Percentiles rank a stretch among this genome's conserved stretches.
phyloP scores from a whole-genome alignment of 305 asterid genomes.

The Fraxinus baroniana region DNA sequence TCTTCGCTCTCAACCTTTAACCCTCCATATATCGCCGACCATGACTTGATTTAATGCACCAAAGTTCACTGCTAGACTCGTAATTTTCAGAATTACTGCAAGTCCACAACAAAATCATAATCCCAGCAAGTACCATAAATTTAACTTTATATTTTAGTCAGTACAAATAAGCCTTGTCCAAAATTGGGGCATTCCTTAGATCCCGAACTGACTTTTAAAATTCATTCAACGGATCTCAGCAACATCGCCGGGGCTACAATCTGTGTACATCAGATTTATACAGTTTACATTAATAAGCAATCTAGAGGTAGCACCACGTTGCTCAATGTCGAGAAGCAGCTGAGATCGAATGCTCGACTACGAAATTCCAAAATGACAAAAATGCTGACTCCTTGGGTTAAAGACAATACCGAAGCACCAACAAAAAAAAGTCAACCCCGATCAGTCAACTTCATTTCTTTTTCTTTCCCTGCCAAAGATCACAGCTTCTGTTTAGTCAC shows the following conservation, averaged over 20 bases:
- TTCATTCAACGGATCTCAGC: background rate
- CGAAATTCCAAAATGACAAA: background rate
- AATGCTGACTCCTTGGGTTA: background rate
- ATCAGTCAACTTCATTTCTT: constrained; percentile 46
- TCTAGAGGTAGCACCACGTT: background rate
- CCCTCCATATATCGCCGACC: background rate
- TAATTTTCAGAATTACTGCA: background rate
- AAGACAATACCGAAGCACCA: background rate
- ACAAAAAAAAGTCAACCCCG: background rate
- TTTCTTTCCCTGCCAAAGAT: constrained; percentile 66
- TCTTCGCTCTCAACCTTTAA: background rate
- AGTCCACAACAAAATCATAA: background rate
- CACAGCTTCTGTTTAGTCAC: background rate
- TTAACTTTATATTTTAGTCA: background rate
- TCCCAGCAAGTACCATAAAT: background rate
- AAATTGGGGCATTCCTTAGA: background rate
- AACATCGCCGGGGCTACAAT: background rate
- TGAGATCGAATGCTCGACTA: background rate
- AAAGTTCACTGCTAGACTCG: background rate
- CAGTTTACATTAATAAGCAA: background rate
- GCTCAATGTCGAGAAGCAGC: background rate
- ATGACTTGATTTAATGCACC: background rate
- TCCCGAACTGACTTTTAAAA: background rate
- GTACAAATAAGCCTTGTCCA: background rate
- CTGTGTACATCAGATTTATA: background rate